Base-by-base conservation (phyloP, 208 protist genomes). In the Wallacemonas collosoma region DNA sequence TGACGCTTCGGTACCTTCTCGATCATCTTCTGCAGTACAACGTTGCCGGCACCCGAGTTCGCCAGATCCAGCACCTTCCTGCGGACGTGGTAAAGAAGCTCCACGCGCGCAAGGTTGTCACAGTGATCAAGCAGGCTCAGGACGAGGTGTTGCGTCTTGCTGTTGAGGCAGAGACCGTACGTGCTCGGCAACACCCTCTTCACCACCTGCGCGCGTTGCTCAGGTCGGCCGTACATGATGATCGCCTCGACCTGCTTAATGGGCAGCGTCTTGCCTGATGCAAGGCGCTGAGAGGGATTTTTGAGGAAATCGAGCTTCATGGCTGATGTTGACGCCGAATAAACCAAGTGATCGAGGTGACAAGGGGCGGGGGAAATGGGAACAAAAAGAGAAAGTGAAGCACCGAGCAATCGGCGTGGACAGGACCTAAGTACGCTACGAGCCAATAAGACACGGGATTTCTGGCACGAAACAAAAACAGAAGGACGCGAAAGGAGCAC, bases 221-320 rank as follows among this genome's bases (percentile, higher is more conserved):
- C 89, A 3, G 90, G 86, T 40, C 73, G 83, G n/a, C 93, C 93
- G 75, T 95, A 97, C 9, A 91, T 55, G 8, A 97, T 63, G 54
- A 95, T 80, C 14, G 93, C 93, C 83, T 97, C 93, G 43, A 97
- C 88, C 79, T 97, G 93, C 70, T 86, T 83, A 17, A 94, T 75
- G 11, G 93, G 93, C 66, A 97, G 73, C 47, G 87, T 83, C 73
- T 90, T 91, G 35, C 86, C 86, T 43, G 82, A 93, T 54, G 93
- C 93, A 36, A 88, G 45, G 9, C 93, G 87, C 82, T 97, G 93
- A n/a, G 86, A 76, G 39, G 87, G 68, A 79, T 95, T 97, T 57
- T 92, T 91, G 40, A 97, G 72, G 80, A 97, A 97, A 51, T 97
- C 81, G 35, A 97, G 71, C 38, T 84, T 83, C 89, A 97, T 88